A percentile compares a stretch with the other conserved stretches of the same genome.
phyloP scores from a whole-genome alignment of 179 eudicot species.

The Heliamphora ciliata region DNA sequence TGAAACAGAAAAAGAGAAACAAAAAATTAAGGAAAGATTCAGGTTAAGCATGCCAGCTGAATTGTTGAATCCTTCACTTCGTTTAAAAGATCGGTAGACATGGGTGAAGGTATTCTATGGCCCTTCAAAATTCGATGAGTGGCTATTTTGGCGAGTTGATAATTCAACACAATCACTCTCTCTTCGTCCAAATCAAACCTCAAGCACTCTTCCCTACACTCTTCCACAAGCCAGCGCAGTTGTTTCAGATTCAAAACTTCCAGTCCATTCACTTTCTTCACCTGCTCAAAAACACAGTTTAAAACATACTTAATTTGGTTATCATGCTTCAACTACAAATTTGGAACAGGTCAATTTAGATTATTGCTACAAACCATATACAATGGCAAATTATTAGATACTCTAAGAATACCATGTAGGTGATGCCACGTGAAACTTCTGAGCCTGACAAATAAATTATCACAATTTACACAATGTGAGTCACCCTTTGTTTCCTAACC shows the following conservation, averaged over 20 bases:
- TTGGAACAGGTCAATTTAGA: too few species aligned
- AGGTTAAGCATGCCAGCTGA: too few species aligned
- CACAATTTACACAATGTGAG: too few species aligned
- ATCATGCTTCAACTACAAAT: not conserved
- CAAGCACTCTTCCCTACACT: constrained; percentile 49
- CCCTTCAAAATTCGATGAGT: constrained; percentile 73
- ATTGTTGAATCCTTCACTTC: constrained; percentile 19
- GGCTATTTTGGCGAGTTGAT: constrained; percentile 62
- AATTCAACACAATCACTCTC: constrained; percentile 69
- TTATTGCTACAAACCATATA: too few species aligned
- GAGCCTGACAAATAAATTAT: too few species aligned
- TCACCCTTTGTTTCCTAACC: too few species aligned
- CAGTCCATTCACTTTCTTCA: constrained; percentile 67
- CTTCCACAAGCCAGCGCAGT: constrained; percentile 61
- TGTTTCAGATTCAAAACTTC: constrained; percentile 73
- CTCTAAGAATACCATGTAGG: too few species aligned
- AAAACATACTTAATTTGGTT: not conserved
- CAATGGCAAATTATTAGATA: too few species aligned
- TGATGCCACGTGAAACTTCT: too few species aligned
- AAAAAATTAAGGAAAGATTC: too few species aligned
- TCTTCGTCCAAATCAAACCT: constrained; percentile 92
- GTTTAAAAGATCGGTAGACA: constrained; percentile 52
- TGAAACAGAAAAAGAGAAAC: too few species aligned
- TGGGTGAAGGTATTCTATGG: constrained; percentile 74
- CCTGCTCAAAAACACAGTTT: constrained; percentile 39